Evolutionary conservation across 169 alveolate species (phyloP), one percentile per base, ranked within the genome.

Genomic region (Cryptosporidium sp.): DNA sequence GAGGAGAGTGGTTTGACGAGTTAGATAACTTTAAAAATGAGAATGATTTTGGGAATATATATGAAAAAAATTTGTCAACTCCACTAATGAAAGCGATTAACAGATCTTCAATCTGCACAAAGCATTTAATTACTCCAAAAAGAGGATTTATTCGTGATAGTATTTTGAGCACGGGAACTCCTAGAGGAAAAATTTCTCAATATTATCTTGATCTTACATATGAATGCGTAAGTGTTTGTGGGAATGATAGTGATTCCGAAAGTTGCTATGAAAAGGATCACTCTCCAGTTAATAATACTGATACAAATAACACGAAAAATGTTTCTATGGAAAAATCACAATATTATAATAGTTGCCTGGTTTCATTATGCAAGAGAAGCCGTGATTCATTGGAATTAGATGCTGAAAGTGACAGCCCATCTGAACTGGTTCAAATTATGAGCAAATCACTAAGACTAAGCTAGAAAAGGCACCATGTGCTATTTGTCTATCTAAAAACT

Each of bases 381-480:
- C 61, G 89, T 37, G 61, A 61, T 62, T 62, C 80, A 41, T 31
- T 62, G 21, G 68, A 37, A n/a, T n/a, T 73, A n/a, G 70, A 73
- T 16, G 37, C 43, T 6, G 71, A 61, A 23, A 51, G 21, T 80
- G 89, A 65, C 21, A 65, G 75, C 37, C 75, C 89, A 45, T 31
- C 65, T 12, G 89, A 80, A 61, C 62, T 80, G 9, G 67, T 65
- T 41, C 65, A 31, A n/a, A 80, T 80, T 23, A 80, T 80, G 89
- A 59, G 67, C 12, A 80, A 80, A 52, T 41, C 62, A 43, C 70
- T 80, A 18, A 80, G 59, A 45, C 18, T 80, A 80, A 62, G 70
- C 51, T 73, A 73, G 55, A n/a, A 41, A 14, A 18, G 50, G 2
- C 26, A 70, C 3, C 48, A 3, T 6, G 7, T 70, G 39, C 67